Conservation (phyloP, 495 filamentous ascomycete species). For the Neurospora sublineolata region DNA sequence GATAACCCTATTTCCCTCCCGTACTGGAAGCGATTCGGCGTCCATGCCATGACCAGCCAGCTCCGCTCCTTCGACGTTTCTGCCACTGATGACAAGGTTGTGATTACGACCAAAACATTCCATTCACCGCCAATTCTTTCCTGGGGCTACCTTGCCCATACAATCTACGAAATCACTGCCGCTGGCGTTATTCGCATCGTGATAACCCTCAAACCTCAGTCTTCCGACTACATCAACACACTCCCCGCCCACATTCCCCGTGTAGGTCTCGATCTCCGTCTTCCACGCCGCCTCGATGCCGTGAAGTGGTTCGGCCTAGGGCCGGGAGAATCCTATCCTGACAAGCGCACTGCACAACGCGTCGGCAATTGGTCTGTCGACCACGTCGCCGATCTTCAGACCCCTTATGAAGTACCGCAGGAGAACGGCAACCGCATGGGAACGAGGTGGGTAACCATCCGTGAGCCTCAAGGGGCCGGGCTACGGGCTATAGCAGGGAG, state of each 20-base stretch:
- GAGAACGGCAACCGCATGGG: conserved; percentile 53
- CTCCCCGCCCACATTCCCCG: conserved; percentile 42
- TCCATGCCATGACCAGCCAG: conserved; percentile 27
- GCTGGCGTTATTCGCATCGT: conserved; percentile 33
- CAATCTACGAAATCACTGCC: conserved; percentile 36
- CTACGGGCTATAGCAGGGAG: conserved; percentile 6
- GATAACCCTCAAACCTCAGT: conserved; percentile 22
- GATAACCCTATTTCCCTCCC: conserved; percentile 34
- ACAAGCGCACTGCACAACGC: conserved; percentile 46
- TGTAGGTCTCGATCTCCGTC: conserved; percentile 39
- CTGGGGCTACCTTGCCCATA: conserved; percentile 42
- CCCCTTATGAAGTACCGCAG: conserved; percentile 51
- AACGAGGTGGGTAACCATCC: conserved; percentile 40
- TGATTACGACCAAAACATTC: conserved; percentile 25
- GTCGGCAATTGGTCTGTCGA: conserved; percentile 36
- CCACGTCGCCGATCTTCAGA: conserved; percentile 36
- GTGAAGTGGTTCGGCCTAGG: conserved; percentile 51
- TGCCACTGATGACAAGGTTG: conserved; percentile 17
- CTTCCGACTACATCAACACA: conserved; percentile 10
- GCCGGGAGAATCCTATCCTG: conserved; percentile 50
- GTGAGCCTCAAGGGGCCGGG: neutral
- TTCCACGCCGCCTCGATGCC: conserved; percentile 24
- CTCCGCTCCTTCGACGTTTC: conserved; percentile 28
- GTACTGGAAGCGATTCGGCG: conserved; percentile 27
- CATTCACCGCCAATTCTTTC: conserved; percentile 40